A percentile compares a stretch with the other conserved stretches of the same genome.
phyloP scores from a whole-genome alignment of 306 rosid genomes.

The Trifolium repens region DNA sequence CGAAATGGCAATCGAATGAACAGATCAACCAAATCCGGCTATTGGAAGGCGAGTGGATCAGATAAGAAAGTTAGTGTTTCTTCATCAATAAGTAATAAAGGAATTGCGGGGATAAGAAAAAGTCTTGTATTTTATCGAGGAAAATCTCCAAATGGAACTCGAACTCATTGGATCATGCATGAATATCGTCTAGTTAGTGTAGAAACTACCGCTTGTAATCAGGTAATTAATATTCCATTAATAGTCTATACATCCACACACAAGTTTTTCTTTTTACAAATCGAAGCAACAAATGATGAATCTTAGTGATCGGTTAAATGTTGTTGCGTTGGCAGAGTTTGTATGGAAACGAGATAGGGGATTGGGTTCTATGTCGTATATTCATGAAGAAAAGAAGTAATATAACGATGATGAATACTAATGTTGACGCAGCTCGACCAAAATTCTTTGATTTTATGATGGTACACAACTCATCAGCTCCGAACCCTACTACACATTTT shows the following conservation, averaged over 20 bases:
- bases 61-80: constrained; percentile 56
- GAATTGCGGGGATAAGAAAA: constrained; percentile 63
- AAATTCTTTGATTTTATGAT: constrained; percentile 48
- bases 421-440: constrained; percentile 41
- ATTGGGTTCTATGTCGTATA: constrained; percentile 81
- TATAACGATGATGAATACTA: neutral
- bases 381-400: constrained; percentile 57
- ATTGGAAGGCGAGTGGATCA: constrained; percentile 77
- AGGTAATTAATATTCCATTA: constrained; percentile 17
- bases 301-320: too few species aligned
- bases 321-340: constrained; percentile 35
- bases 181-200: constrained; percentile 64
- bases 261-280: too few species aligned
- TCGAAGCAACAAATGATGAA: too few species aligned
- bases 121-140: constrained; percentile 66
- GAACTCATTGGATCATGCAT: constrained; percentile 82
- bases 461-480: constrained; percentile 31
- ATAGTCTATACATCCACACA: too few species aligned
- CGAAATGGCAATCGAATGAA: constrained; percentile 61
- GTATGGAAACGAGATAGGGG: constrained; percentile 44
- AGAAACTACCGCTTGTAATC: constrained; percentile 21
- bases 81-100: constrained; percentile 44
- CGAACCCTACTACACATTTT: constrained; percentile 27
- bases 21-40: constrained; percentile 66
- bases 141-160: constrained; percentile 53